Percentiles rank a stretch among this genome's conserved stretches.
Conservation (phyloP, 1,139 yeast genomes). For the Sugiyamaella neomexicana region DNA sequence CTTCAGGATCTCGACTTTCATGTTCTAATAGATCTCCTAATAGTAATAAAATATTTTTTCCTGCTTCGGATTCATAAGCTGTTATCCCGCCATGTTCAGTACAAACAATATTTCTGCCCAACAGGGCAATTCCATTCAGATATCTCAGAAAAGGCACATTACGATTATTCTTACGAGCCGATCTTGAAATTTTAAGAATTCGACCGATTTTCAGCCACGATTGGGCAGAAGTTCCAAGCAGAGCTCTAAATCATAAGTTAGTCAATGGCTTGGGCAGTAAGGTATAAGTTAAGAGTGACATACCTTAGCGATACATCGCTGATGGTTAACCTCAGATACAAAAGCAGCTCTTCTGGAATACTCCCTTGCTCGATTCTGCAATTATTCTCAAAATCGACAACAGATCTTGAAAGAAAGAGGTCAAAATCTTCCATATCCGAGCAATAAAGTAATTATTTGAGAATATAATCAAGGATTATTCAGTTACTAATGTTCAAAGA, state of each 20-base stretch:
- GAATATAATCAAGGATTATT: not conserved
- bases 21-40: conserved; percentile 4
- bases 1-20: conserved; percentile 6
- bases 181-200: conserved; percentile 1
- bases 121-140: conserved; percentile 29
- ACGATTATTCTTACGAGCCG: not conserved
- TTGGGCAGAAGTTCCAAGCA: conserved; percentile 3
- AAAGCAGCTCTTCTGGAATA: conserved; percentile 18
- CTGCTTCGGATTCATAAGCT: conserved; percentile 25
- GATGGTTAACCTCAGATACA: conserved; percentile 11
- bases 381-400: conserved; percentile 9
- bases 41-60: conserved; percentile 1
- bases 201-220: conserved; percentile 4
- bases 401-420: not conserved
- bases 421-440: conserved; percentile 5
- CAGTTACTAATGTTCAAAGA: not conserved
- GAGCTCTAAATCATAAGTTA: conserved; percentile 1
- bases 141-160: conserved; percentile 20
- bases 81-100: conserved; percentile 23
- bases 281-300: not conserved
- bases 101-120: conserved; percentile 30
- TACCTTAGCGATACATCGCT: conserved; percentile 17
- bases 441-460: not conserved
- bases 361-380: conserved; percentile 14
- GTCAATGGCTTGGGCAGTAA: not conserved